Base-by-base conservation (phyloP, 2,329 filamentous ascomycete genomes). In the Phaeosphaeria sp. region DNA sequence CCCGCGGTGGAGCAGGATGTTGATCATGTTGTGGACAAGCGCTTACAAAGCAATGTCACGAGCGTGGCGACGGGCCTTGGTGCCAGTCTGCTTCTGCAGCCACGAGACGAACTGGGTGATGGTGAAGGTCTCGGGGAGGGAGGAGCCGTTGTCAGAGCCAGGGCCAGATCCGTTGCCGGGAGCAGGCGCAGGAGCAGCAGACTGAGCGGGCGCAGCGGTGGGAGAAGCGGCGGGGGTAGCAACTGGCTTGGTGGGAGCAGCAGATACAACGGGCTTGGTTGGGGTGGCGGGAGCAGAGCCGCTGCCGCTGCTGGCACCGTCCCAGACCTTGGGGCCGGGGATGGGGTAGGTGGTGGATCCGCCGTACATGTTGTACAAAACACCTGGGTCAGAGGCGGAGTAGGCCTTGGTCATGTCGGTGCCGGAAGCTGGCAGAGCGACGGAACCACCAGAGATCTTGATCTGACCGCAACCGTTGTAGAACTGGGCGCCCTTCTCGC, bases 331-430 rank as follows among this genome's bases (percentile, higher is more conserved):
- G 41, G 78, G 78, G 27, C 79, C 79, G 48, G 78, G 78, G 49
- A 79, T 75, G 10, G 65, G 63, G 72, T 80, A 80, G 39, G 63
- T 71, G 54, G 66, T 67, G 13, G 54, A 42, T 41, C 62, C 63
- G 18, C 41, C 46, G 71, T 81, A 81, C 59, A 80, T 69, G 72
- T 80, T 70, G 69, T 77, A 77, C 4, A 77, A 58, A 55, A 80
- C 74, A 59, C 78, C 78, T 3, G 73, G 69, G 64, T 80, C 77
- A 22, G 64, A 62, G 59, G 74, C 68, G n/a, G 64, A 67, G 72
- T 80, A 80, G n/a, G 72, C 73, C 56, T 76, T 75, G 60, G 80
- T 78, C 71, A 84, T 80, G 73, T 82, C 78, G 55, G 80, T 80
- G 66, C 72, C 72, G 3, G 62, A 52, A 25, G 71, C 64, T 18